phyloP scores from a whole-genome alignment of 352 stramenopile species.

The Thraustochytrium striatum region DNA sequence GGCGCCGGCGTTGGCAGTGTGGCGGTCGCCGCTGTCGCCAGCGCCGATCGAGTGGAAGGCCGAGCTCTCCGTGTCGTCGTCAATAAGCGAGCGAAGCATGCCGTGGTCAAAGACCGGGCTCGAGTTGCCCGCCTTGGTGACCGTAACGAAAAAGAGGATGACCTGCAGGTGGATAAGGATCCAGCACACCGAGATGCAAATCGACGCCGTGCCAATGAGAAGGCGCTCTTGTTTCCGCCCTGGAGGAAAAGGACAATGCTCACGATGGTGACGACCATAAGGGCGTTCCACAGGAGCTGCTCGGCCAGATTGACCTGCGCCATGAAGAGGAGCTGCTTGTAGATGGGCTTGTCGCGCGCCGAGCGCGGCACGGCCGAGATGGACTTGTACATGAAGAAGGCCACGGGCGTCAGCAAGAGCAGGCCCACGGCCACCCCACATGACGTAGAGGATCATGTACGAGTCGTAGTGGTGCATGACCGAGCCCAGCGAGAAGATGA shows the following conservation, averaged over 20 bases:
- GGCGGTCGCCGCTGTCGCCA: no score
- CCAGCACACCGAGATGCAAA: not conserved
- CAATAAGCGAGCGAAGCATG: not conserved
- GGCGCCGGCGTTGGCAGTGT: no score
- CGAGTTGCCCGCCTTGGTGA: not conserved
- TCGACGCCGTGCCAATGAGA: not conserved
- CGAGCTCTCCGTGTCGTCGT: no score
- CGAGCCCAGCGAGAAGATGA: not conserved
- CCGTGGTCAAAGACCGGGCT: not conserved
- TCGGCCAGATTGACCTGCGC: not conserved
- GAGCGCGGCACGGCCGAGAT: not conserved
- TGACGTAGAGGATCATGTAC: not conserved
- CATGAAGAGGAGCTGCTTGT: not conserved
- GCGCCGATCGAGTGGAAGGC: no score
- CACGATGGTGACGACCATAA: not conserved
- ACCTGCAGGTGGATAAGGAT: not conserved
- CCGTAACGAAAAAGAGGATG: not conserved
- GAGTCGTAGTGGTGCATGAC: not conserved
- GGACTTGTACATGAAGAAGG: not conserved
- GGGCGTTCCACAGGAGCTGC: not conserved
- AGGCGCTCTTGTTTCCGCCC: not conserved
- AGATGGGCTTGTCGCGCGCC: not conserved
- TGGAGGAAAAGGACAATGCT: not conserved
- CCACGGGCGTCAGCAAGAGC: not conserved
- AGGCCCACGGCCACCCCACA: not conserved